Conservation (phyloP, 352 stramenopile genomes). For the Phytopythium mirpurense region DNA sequence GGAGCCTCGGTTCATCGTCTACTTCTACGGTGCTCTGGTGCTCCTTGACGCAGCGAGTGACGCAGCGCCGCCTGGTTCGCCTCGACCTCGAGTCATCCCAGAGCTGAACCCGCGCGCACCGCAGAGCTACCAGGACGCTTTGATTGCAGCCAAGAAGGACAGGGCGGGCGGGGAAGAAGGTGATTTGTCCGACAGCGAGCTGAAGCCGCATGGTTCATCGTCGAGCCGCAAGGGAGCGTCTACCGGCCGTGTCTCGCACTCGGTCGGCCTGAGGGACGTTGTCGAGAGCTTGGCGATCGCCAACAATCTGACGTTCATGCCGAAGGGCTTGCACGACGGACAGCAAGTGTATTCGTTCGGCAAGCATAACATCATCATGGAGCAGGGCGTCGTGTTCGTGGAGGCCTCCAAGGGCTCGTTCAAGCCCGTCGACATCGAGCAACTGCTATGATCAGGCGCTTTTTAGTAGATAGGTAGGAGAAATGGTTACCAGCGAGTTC, state of each 20-base stretch:
- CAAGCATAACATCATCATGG: slow-evolving; percentile 77
- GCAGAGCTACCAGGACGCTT: slow-evolving; percentile 68
- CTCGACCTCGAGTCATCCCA: slow-evolving; percentile 22
- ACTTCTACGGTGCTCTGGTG: slow-evolving; percentile 73
- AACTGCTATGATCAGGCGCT: slow-evolving; percentile 36
- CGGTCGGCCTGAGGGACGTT: slow-evolving; percentile 74
- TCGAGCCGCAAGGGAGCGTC: slow-evolving; percentile 15
- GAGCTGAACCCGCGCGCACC: slow-evolving; percentile 45
- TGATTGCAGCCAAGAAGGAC: slow-evolving; percentile 40
- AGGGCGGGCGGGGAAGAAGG: slow-evolving; percentile 15
- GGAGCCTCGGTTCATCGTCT: slow-evolving; percentile 57
- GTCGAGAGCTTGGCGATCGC: slow-evolving; percentile 77
- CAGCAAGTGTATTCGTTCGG: slow-evolving; percentile 81
- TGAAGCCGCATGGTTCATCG: neutral
- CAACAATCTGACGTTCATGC: slow-evolving; percentile 79
- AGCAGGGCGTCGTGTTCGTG: slow-evolving; percentile 79
- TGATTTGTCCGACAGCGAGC: neutral
- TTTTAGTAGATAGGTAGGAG: no score
- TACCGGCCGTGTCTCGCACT: slow-evolving; percentile 27
- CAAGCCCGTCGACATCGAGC: slow-evolving; percentile 68
- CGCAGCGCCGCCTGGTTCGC: neutral
- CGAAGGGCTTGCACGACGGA: slow-evolving; percentile 68
- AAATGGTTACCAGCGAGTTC: no score
- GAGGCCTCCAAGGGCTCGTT: slow-evolving; percentile 61
- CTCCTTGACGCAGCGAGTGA: slow-evolving; percentile 51